A percentile compares a stretch with the other conserved stretches of the same genome.
These are phyloP conservation scores for Apiospora sp. DNA, from an alignment of 2,329 filamentous ascomycete genomes.

Conservation along the genomic window DNA sequence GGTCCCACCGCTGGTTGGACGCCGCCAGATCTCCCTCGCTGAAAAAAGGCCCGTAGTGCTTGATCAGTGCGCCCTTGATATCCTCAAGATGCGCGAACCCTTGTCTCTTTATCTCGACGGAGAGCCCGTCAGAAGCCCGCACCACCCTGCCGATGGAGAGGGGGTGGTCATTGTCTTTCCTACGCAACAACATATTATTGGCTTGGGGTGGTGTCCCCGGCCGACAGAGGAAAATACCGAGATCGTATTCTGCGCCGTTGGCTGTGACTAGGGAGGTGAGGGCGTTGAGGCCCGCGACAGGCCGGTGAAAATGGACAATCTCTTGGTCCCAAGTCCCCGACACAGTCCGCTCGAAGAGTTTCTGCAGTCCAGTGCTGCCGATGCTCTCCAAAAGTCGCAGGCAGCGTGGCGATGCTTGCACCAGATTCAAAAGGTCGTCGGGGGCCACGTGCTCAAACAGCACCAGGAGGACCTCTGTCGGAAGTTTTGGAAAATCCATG, in stretches of 20 bases:
- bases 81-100: not conserved
- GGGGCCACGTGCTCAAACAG: not conserved
- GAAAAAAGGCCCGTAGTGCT: not conserved
- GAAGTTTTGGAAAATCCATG: not conserved
- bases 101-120: not conserved
- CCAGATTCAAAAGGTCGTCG: not conserved
- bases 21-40: not conserved
- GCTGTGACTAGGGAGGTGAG: not conserved
- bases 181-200: no score
- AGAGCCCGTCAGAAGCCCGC: not conserved
- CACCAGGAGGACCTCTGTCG: not conserved
- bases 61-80: not conserved
- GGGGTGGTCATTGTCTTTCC: not conserved
- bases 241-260: not conserved
- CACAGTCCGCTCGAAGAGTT: not conserved
- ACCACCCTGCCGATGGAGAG: not conserved
- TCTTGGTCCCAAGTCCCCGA: not conserved
- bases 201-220: no score
- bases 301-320: not conserved
- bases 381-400: not conserved
- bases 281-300: not conserved
- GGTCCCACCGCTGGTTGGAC: not conserved
- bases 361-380: not conserved
- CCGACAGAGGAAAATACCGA: not conserved
- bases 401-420: not conserved